A percentile compares a stretch with the other conserved stretches of the same genome.
Evolutionary conservation across 2,329 filamentous ascomycete genomes (phyloP).

Genomic region (Immersiporthe knoxdaviesiana): DNA sequence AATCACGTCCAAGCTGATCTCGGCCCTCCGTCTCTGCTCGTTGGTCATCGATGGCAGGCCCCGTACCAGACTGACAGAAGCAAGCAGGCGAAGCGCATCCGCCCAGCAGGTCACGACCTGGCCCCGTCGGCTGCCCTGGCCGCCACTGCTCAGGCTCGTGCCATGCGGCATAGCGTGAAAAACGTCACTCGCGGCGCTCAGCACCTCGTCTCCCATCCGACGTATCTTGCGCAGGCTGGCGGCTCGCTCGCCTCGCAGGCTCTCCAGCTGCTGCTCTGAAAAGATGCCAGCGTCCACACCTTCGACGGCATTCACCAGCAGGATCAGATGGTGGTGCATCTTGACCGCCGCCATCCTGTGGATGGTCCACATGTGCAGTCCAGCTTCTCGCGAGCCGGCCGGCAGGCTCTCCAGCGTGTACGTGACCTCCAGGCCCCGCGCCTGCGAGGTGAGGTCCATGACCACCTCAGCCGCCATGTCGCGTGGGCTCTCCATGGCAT

Average conservation of each 20-base stretch:
- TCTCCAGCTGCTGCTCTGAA: background rate
- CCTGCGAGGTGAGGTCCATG: background rate
- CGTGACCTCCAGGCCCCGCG: background rate
- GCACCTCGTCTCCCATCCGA: slow-evolving; percentile 3
- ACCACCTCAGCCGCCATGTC: background rate
- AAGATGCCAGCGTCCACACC: background rate
- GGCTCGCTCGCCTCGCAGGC: background rate
- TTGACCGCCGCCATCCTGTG: background rate
- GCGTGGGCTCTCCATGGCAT: background rate
- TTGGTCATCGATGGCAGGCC: background rate
- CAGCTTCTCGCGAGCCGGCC: background rate
- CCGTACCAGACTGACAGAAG: background rate
- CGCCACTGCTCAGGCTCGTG: background rate
- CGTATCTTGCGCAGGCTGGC: background rate
- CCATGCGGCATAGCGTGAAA: slow-evolving; percentile 6
- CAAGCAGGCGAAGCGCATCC: background rate
- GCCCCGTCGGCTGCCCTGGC: background rate
- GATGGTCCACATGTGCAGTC: background rate
- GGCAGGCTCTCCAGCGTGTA: background rate
- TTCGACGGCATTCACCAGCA: slow-evolving; percentile 1
- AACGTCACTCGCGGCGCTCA: background rate
- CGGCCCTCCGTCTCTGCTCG: background rate
- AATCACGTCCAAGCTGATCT: background rate
- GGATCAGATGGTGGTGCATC: slow-evolving; percentile 1
- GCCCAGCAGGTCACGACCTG: slow-evolving; percentile 1